These are phyloP conservation scores for Niebla homalea DNA, from an alignment of 495 filamentous ascomycete genomes.

Conservation along the genomic window DNA sequence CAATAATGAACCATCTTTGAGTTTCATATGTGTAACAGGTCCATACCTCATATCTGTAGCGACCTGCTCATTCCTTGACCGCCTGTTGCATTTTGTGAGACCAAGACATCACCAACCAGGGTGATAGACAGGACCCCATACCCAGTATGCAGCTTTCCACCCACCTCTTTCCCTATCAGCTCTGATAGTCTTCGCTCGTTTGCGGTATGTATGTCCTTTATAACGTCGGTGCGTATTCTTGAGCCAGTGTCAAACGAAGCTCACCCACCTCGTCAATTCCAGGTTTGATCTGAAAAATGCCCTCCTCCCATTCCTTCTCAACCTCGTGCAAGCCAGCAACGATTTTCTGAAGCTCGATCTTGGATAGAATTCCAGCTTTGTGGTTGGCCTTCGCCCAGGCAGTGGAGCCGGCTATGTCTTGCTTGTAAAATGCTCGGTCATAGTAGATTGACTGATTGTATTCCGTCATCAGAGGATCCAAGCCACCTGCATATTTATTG, in stretches of 20 bases:
- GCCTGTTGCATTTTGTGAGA: background rate
- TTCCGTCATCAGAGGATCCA: constrained; percentile 77
- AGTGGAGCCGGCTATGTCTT: constrained; percentile 70
- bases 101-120: too few species aligned
- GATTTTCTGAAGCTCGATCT: constrained; percentile 62
- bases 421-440: constrained; percentile 68
- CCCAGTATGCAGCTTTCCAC: constrained; percentile 88
- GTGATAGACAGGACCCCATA: constrained; percentile 8
- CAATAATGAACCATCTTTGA: background rate
- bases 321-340: constrained; percentile 61
- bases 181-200: constrained; percentile 86
- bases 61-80: constrained; percentile 87
- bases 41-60: constrained; percentile 63
- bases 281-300: constrained; percentile 44
- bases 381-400: constrained; percentile 80
- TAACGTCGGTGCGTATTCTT: constrained; percentile 1
- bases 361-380: constrained; percentile 60
- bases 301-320: constrained; percentile 57
- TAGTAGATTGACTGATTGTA: constrained; percentile 84
- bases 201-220: constrained; percentile 72
- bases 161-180: constrained; percentile 74
- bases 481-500: constrained; percentile 38
- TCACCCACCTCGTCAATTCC: constrained; percentile 45
- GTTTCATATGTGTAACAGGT: background rate
- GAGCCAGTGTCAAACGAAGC: constrained; percentile 5